Evolutionary conservation across 805 yeast genomes (phyloP).

Genomic region (Candida nitratophila): DNA sequence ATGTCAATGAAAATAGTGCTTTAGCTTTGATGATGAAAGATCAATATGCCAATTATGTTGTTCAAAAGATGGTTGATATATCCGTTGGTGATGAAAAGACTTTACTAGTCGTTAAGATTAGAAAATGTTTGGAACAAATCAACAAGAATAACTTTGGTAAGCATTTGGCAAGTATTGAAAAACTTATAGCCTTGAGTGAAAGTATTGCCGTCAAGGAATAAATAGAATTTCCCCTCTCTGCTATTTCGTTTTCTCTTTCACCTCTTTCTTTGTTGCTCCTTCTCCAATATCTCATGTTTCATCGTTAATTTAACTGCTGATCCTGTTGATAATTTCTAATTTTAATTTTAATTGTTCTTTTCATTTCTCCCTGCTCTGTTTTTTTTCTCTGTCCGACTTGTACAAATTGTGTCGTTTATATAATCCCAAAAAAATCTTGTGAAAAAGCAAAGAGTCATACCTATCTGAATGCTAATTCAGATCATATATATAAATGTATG

Average conservation of each 20-base stretch:
- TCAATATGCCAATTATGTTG: conserved; percentile 95
- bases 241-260: neutral
- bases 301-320: too few species aligned
- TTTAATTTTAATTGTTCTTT: too few species aligned
- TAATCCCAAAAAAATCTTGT: too few species aligned
- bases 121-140: conserved; percentile 71
- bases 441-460: too few species aligned
- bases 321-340: too few species aligned
- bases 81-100: conserved; percentile 65
- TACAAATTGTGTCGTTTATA: neutral
- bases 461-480: too few species aligned
- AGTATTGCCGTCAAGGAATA: conserved; percentile 17
- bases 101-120: conserved; percentile 63
- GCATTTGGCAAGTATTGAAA: conserved; percentile 78
- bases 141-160: conserved; percentile 68
- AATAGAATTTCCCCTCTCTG: neutral
- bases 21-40: conserved; percentile 93
- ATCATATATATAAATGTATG: too few species aligned
- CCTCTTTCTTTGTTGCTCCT: neutral
- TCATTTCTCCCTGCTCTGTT: neutral
- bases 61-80: conserved; percentile 86
- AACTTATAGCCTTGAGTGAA: conserved; percentile 52
- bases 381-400: neutral
- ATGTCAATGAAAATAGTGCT: conserved; percentile 58
- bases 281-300: too few species aligned